Percentiles rank a stretch among this genome's conserved stretches.
These are phyloP conservation scores for Pisolithus microcarpus DNA, from an alignment of 768 basidiomycete genomes.

Conservation along the genomic window DNA sequence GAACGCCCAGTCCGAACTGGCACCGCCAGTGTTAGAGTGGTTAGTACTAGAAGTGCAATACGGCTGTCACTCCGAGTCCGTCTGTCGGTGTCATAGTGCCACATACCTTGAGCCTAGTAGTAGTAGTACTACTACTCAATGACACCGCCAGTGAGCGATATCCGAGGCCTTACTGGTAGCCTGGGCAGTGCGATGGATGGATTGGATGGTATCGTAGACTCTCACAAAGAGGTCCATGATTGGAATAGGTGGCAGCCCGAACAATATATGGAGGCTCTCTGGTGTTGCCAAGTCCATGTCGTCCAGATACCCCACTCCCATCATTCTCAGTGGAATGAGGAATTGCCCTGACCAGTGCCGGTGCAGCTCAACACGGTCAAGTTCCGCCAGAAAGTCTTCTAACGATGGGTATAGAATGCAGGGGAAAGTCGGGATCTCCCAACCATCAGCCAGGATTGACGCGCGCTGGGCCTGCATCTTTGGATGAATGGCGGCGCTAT, in stretches of 20 bases:
- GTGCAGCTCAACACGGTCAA: neutral
- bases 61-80: too few relatives aligned
- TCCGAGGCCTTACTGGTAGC: too few relatives aligned
- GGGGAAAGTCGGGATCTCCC: neutral
- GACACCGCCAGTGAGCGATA: too few relatives aligned
- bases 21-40: too few relatives aligned
- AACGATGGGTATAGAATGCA: neutral
- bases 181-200: neutral
- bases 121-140: too few relatives aligned
- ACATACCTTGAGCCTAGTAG: too few relatives aligned
- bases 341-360: neutral
- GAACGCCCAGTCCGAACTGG: too few relatives aligned
- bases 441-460: neutral
- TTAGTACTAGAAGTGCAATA: too few relatives aligned
- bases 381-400: neutral
- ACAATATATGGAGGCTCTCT: neutral
- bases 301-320: neutral
- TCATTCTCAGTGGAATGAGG: constrained; percentile 1
- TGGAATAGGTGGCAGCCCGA: neutral
- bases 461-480: neutral
- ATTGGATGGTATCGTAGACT: neutral
- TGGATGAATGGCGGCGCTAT: neutral
- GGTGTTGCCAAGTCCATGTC: neutral
- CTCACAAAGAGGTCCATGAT: constrained; percentile 2
- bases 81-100: too few relatives aligned